phyloP scores from a whole-genome alignment of 805 yeast genomes.

The Candida bentonensis region DNA sequence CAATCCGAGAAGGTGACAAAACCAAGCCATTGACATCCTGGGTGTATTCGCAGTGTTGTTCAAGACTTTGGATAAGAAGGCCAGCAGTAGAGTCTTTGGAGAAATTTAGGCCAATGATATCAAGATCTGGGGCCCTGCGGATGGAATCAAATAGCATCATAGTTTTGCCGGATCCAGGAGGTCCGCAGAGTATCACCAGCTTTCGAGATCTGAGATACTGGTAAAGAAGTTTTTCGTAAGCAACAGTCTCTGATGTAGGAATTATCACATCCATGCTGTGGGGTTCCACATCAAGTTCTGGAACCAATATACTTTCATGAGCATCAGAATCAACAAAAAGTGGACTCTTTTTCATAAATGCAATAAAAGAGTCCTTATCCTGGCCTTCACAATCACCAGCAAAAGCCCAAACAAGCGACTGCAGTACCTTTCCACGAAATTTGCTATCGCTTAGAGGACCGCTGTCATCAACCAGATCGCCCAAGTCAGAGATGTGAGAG shows the following conservation, averaged over 20 bases:
- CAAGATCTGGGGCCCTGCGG: conserved; percentile 40
- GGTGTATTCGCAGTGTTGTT: conserved; percentile 55
- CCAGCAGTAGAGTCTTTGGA: conserved; percentile 65
- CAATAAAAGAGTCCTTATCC: conserved; percentile 28
- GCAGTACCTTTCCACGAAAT: conserved; percentile 8
- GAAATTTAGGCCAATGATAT: conserved; percentile 59
- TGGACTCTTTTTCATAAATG: conserved; percentile 13
- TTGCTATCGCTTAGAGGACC: neutral
- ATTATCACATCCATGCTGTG: conserved; percentile 42
- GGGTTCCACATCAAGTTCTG: neutral
- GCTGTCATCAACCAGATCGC: neutral
- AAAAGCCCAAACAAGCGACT: conserved; percentile 46
- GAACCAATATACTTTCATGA: conserved; percentile 4
- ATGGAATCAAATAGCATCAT: conserved; percentile 71
- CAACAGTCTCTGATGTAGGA: conserved; percentile 65
- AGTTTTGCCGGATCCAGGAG: conserved; percentile 95
- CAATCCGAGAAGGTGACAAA: conserved; percentile 44
- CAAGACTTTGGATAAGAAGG: conserved; percentile 47
- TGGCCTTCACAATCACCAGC: conserved; percentile 38
- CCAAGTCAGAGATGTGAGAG: neutral
- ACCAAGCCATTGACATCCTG: conserved; percentile 36
- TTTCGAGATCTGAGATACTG: conserved; percentile 40
- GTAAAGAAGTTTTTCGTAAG: conserved; percentile 49
- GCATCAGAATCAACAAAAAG: conserved; percentile 12
- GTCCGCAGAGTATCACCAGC: conserved; percentile 74